These are phyloP conservation scores for Vicia villosa DNA, from an alignment of 306 rosid species.

Conservation along the genomic window DNA sequence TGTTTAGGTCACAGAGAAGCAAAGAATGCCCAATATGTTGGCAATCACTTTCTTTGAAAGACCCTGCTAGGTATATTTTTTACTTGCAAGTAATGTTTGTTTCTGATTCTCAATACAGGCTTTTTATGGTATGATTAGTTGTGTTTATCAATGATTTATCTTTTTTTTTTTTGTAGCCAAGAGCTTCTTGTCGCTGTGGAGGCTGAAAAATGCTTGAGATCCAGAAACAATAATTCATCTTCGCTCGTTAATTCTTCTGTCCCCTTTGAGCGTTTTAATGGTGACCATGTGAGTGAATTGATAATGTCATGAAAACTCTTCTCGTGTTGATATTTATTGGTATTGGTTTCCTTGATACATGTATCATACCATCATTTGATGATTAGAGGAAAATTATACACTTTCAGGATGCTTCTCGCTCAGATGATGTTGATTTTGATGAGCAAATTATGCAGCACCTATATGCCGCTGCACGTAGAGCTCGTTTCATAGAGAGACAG, in stretches of 20 bases:
- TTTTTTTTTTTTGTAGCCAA: conserved; percentile 62
- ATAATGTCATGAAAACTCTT: background rate
- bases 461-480: conserved; percentile 65
- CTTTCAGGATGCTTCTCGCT: conserved; percentile 65
- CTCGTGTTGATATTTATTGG: conserved; percentile 9
- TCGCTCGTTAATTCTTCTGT: conserved; percentile 39
- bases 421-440: conserved; percentile 73
- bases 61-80: conserved; percentile 67
- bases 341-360: conserved; percentile 20
- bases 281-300: conserved; percentile 55
- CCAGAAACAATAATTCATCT: conserved; percentile 46
- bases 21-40: conserved; percentile 93
- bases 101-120: background rate
- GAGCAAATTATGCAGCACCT: conserved; percentile 77
- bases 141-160: conserved; percentile 18
- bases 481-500: conserved; percentile 55
- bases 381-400: conserved; percentile 20
- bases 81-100: background rate
- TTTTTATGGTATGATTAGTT: conserved; percentile 25
- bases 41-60: conserved; percentile 76
- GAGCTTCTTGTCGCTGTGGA: conserved; percentile 77
- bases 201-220: conserved; percentile 56
- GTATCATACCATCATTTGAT: conserved; percentile 16
- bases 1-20: conserved; percentile 86
- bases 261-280: conserved; percentile 43